Base-by-base conservation (phyloP, 2,329 filamentous ascomycete species). In the Cladosporium sp. region DNA sequence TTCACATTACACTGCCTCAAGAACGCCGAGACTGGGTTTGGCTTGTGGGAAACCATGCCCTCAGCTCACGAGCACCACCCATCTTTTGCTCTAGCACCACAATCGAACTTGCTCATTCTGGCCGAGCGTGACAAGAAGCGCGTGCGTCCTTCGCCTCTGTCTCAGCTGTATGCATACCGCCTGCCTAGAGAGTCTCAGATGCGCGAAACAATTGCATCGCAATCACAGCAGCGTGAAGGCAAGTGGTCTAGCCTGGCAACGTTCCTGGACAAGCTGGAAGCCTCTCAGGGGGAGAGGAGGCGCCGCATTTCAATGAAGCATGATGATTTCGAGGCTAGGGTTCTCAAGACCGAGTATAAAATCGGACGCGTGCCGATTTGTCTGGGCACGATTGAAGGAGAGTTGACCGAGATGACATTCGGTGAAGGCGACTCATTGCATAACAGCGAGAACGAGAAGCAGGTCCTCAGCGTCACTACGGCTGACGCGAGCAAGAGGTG, bases 31-130 rank as follows among this genome's bases (percentile, higher is more conserved):
- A 57, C 61, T 13, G 65, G 65, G n/a, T 54, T 65, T 17, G 68
- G 66, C 2, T 25, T 66, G 3, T 71, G 66, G 65, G 66, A 68
- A 53, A 67, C 66, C 34, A 66, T 70, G 64, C 69, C 68, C 2
- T 64, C 62, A 22, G 68, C 66, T 12, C 68, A 69, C 42, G 65
- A 70, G 53, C 68, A 71, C 35, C 66, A 70, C 47, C 65, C 70
- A 8, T 60, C 47, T 5, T 71, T 66, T 57, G 61, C 64, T 15
- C 53, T 70, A 9, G 63, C 61, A 4, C 45, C 60, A 15, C 57
- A 62, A 35, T 57, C 58, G 32, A 56, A 37, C 24, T 54, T 66
- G 20, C 60, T 72, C 15, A 64, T 68, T 4, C 62, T 72, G 12
- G 67, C 66, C 13, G 70, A 72, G 58, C 56, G 61, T n/a, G 65